Evolutionary conservation across 2,329 filamentous ascomycete genomes (phyloP), one percentile per base, ranked within the genome.

Genomic region (Colletotrichum sp.): DNA sequence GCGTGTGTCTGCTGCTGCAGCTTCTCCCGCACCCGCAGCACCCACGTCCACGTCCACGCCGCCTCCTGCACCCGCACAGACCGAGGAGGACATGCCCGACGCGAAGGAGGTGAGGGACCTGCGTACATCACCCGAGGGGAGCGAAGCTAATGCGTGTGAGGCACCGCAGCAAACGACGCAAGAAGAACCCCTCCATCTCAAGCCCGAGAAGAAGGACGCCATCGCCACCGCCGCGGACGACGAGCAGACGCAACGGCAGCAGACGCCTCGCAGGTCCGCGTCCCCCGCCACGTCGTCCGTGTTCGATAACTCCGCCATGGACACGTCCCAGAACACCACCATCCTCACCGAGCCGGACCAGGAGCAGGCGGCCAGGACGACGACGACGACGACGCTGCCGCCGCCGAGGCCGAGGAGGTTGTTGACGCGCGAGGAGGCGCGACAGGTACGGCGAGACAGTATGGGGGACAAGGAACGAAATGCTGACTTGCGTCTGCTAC

Each of bases 401-500:
- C 78, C 76, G 30, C 77, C 78, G 15, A 77, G 78, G 74, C 80
- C 77, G 70, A 77, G 63, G 66, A 70, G 79, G 78, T 55, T 74
- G 55, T 55, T 90, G 81, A 90, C 88, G 74, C 87, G 89, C 64
- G 89, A 91, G 78, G 87, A 91, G 79, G 86, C 89, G 58, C 85
- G 88, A 84, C 85, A 88, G 85, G 89, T 90, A 82, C 61, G 84
- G 60, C 15, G n/a, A 67, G 5, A 21, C 6, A 15, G 43, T 18
- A 43, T n/a, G 7, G 65, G 6, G 32, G 28, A 64, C 61, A 13
- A 32, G 26, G 34, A 60, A 26, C 26, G 12, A 18, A n/a, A 52
- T 65, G 38, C 77, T 74, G 28, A 77, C 73, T 6, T 34, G n/a
- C 6, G 7, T 38, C 55, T 32, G 32, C 26, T 48, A 69, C 82